Percentiles rank a stretch among this genome's conserved stretches.
phyloP scores from a whole-genome alignment of 805 yeast genomes.

The Suhomyces prunicola region DNA sequence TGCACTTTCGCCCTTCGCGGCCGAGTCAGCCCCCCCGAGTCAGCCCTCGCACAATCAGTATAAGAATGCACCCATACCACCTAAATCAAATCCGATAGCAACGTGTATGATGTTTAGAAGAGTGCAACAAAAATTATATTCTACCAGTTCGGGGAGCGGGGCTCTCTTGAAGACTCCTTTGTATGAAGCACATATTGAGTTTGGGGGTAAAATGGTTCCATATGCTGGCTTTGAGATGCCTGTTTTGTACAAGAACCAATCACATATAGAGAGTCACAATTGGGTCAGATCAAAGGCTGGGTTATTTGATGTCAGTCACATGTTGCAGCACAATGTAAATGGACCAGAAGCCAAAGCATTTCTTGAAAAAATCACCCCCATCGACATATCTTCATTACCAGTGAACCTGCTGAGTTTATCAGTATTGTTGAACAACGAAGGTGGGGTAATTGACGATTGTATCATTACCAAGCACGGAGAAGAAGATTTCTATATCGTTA shows the following conservation, averaged over 20 bases:
- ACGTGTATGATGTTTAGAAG: constrained; percentile 2
- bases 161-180: constrained; percentile 67
- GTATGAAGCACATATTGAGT: constrained; percentile 69
- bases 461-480: constrained; percentile 83
- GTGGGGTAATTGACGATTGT: constrained; percentile 92
- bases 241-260: constrained; percentile 75
- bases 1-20: background rate
- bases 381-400: constrained; percentile 61
- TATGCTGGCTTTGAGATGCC: constrained; percentile 98
- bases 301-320: constrained; percentile 93
- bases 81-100: background rate
- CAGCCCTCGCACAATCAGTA: background rate
- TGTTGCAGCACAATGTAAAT: constrained; percentile 81
- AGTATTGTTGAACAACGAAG: constrained; percentile 63
- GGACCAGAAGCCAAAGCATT: constrained; percentile 70
- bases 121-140: constrained; percentile 11
- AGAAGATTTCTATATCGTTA: constrained; percentile 78
- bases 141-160: constrained; percentile 17
- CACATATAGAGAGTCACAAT: constrained; percentile 88
- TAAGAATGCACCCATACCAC: background rate
- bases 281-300: constrained; percentile 93
- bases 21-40: background rate
- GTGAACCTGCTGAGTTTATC: constrained; percentile 68
- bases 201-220: constrained; percentile 90
- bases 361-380: constrained; percentile 82